phyloP scores from a whole-genome alignment of 176 grass and related monocot species.

The Avena atlantica region DNA sequence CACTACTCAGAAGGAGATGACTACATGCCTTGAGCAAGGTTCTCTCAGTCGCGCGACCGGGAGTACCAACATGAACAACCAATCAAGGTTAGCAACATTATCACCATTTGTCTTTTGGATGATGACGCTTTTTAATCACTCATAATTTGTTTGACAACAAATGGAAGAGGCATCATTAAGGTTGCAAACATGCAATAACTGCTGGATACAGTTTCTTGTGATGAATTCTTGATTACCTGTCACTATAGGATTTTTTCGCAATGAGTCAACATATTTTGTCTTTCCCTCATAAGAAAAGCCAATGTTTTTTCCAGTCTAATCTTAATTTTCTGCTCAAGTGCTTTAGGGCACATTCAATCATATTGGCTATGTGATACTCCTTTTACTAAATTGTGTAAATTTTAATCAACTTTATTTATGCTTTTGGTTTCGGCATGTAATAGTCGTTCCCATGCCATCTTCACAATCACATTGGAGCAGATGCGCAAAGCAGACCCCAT shows the following conservation, averaged over 20 bases:
- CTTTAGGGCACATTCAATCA: slow-evolving; percentile 28
- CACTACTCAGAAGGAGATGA: slow-evolving; percentile 88
- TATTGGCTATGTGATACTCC: slow-evolving; percentile 29
- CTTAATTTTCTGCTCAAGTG: not conserved
- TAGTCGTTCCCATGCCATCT: slow-evolving; percentile 99
- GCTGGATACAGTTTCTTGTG: slow-evolving; percentile 20
- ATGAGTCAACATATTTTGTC: not conserved
- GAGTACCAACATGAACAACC: slow-evolving; percentile 99
- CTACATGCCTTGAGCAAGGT: slow-evolving; percentile 84
- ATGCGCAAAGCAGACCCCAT: slow-evolving; percentile 87
- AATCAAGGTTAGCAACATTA: slow-evolving; percentile 74
- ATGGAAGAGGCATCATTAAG: slow-evolving; percentile 6
- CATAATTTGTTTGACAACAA: not conserved
- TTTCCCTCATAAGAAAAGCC: not conserved
- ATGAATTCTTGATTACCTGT: slow-evolving; percentile 10
- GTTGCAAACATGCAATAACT: not conserved
- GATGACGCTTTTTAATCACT: slow-evolving; percentile 8
- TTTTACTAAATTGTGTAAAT: slow-evolving; percentile 21
- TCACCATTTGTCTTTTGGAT: slow-evolving; percentile 6
- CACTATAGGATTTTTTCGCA: slow-evolving; percentile 22
- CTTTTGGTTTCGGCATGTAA: slow-evolving; percentile 61
- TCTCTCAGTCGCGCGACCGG: slow-evolving; percentile 84
- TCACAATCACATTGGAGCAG: slow-evolving; percentile 99
- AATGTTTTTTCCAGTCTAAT: not conserved
- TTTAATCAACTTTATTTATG: slow-evolving; percentile 50